Conservation (phyloP, 2,329 filamentous ascomycete genomes). For the Pestalotiopsis sp. region DNA sequence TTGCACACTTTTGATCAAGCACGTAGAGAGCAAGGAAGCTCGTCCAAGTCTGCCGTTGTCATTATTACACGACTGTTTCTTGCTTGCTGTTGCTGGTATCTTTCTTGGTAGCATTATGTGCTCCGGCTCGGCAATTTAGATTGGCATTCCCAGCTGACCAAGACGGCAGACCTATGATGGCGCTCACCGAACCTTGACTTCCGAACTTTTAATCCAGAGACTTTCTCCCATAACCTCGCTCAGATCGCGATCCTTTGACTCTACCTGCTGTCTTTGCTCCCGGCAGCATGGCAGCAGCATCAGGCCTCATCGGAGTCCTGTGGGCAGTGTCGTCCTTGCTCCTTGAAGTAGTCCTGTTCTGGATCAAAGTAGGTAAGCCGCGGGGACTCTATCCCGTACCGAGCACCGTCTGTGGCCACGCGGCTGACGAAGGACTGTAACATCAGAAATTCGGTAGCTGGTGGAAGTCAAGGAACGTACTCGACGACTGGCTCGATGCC, state of each 20-base stretch:
- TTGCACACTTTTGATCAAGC: background rate
- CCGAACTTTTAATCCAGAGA: background rate
- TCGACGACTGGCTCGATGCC: conserved; percentile 64
- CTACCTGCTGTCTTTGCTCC: background rate
- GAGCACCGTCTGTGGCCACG: background rate
- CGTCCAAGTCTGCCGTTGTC: background rate
- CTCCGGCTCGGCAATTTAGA: background rate
- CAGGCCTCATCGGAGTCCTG: conserved; percentile 31
- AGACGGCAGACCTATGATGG: background rate
- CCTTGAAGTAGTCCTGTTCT: conserved; percentile 62
- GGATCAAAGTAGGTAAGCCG: conserved; percentile 50
- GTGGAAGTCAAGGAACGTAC: conserved; percentile 64
- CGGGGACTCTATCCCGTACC: background rate
- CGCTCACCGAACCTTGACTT: background rate
- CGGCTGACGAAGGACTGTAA: background rate
- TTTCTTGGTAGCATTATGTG: background rate
- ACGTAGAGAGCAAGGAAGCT: background rate
- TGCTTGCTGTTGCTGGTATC: background rate
- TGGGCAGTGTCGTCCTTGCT: conserved; percentile 57
- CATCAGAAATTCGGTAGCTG: conserved; percentile 66
- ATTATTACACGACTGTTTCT: background rate
- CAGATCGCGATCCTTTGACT: background rate
- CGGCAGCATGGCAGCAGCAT: conserved; percentile 52
- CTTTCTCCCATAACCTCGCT: background rate
- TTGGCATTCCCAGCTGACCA: background rate